Conservation (phyloP, 2,329 filamentous ascomycete genomes). For the Clarireedia paspali region DNA sequence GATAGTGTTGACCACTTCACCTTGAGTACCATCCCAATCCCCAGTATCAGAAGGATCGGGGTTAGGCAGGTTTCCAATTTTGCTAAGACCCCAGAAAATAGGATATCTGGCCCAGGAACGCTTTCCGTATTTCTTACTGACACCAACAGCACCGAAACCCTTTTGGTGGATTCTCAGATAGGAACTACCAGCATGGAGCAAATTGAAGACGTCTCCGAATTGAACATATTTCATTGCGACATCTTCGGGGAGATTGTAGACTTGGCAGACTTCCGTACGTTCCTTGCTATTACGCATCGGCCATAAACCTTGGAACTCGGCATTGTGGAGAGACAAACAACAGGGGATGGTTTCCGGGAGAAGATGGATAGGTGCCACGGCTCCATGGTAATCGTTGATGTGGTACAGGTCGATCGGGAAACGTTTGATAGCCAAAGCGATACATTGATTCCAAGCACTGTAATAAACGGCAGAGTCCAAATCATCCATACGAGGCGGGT, state of each 20-base stretch:
- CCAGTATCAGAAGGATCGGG: slow-evolving; percentile 54
- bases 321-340: slow-evolving; percentile 59
- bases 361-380: slow-evolving; percentile 55
- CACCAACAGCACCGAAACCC: slow-evolving; percentile 60
- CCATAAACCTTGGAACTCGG: slow-evolving; percentile 63
- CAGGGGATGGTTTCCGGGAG: slow-evolving; percentile 52
- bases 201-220: slow-evolving; percentile 62
- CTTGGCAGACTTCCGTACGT: slow-evolving; percentile 53
- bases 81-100: slow-evolving; percentile 59
- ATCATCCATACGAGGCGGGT: slow-evolving; percentile 62
- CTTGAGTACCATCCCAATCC: slow-evolving; percentile 48
- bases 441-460: slow-evolving; percentile 64
- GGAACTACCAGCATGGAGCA: slow-evolving; percentile 54
- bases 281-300: slow-evolving; percentile 56
- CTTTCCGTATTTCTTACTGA: slow-evolving; percentile 61
- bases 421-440: slow-evolving; percentile 53
- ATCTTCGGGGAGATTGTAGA: slow-evolving; percentile 53
- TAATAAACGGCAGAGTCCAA: slow-evolving; percentile 61
- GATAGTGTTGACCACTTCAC: slow-evolving; percentile 38
- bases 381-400: slow-evolving; percentile 59
- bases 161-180: slow-evolving; percentile 60
- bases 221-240: slow-evolving; percentile 55
- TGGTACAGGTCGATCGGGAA: slow-evolving; percentile 59
- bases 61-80: slow-evolving; percentile 62
- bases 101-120: slow-evolving; percentile 59